Conservation (phyloP, 352 stramenopile species). For the Globisporangium carolinianum region DNA sequence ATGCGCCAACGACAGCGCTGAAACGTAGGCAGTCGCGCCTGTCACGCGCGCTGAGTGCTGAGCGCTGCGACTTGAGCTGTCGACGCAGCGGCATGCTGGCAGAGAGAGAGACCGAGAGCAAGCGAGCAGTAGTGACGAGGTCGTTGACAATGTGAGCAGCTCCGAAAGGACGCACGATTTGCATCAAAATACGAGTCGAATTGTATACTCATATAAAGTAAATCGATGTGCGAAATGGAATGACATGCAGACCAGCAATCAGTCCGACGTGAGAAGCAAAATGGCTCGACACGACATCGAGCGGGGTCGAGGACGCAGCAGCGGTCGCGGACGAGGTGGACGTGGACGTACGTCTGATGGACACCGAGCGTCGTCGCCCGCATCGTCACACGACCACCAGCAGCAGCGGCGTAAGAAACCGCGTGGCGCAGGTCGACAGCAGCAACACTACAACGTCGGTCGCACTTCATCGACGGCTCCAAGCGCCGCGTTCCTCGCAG, state of each 20-base stretch:
- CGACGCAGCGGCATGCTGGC: constrained; percentile 1
- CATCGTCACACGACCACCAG: neutral
- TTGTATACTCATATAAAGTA: neutral
- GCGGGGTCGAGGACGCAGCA: neutral
- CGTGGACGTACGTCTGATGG: neutral
- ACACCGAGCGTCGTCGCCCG: neutral
- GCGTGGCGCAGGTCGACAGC: neutral
- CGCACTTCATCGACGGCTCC: constrained; percentile 4
- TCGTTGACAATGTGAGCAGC: neutral
- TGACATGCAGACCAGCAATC: constrained; percentile 1
- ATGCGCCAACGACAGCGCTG: neutral
- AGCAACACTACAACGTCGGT: neutral
- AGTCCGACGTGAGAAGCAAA: neutral
- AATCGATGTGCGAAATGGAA: neutral
- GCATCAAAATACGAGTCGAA: neutral
- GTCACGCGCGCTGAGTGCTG: neutral
- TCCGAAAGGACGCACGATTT: neutral
- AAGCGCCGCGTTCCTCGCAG: constrained; percentile 42
- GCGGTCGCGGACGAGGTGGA: neutral
- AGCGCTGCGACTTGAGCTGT: constrained; percentile 9
- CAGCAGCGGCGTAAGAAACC: neutral
- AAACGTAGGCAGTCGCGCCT: constrained; percentile 2
- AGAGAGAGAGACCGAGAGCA: neutral
- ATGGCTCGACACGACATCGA: neutral
- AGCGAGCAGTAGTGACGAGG: neutral